These are phyloP conservation scores for Populus davidiana DNA, from an alignment of 345 rosid genomes.

Conservation along the genomic window DNA sequence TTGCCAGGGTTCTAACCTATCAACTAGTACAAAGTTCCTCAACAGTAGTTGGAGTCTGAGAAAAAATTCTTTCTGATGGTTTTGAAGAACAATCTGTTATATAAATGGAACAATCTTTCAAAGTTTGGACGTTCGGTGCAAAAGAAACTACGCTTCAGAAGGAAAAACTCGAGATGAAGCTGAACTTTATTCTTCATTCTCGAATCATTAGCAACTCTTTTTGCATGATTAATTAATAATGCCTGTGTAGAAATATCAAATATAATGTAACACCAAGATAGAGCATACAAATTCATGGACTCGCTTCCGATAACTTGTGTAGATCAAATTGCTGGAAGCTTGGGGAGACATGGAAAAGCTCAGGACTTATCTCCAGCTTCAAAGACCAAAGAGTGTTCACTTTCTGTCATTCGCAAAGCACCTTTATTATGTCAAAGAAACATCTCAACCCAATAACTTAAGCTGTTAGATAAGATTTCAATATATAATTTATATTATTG, in stretches of 20 bases:
- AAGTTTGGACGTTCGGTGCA: slow-evolving; percentile 49
- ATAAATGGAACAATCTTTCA: slow-evolving; percentile 37
- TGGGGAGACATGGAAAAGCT: slow-evolving; percentile 74
- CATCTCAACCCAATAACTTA: no score
- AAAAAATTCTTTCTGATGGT: not conserved
- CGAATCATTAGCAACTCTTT: slow-evolving; percentile 38
- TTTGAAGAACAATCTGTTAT: slow-evolving; percentile 50
- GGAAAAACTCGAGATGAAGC: slow-evolving; percentile 58
- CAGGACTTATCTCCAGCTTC: slow-evolving; percentile 48
- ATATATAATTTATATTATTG: slow-evolving; percentile 2
- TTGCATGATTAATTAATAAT: not conserved
- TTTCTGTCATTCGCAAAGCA: slow-evolving; percentile 57
- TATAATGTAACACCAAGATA: not conserved
- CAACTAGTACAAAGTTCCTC: no score
- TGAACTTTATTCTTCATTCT: slow-evolving; percentile 48
- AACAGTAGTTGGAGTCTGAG: not conserved
- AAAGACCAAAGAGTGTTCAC: slow-evolving; percentile 49
- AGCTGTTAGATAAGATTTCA: no score
- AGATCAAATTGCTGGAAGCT: slow-evolving; percentile 58
- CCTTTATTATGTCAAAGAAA: not conserved
- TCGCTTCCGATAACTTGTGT: not conserved
- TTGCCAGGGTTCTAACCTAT: no score
- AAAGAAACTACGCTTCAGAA: slow-evolving; percentile 55
- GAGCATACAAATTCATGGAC: not conserved
- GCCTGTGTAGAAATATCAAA: not conserved